Percentiles rank a stretch among this genome's conserved stretches.
phyloP scores from a whole-genome alignment of 345 rosid species.

The Aethionema arabicum region DNA sequence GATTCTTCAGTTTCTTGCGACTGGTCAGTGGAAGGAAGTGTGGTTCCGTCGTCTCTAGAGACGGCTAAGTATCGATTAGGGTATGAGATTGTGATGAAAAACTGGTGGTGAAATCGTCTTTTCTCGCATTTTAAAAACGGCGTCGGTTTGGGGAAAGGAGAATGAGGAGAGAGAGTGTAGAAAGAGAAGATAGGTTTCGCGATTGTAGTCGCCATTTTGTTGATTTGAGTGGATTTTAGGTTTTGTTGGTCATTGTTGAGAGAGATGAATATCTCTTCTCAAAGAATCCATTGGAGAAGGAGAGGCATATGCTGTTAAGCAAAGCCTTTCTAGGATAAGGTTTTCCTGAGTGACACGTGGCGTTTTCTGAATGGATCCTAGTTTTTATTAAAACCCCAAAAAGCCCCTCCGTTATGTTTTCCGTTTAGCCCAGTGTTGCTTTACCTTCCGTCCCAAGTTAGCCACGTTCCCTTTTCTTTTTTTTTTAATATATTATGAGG shows the following conservation, averaged over 20 bases:
- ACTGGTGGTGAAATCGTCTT: conserved; percentile 17
- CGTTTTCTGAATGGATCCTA: conserved; percentile 2
- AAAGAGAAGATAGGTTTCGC: conserved; percentile 59
- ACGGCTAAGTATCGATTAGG: conserved; percentile 54
- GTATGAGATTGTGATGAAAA: conserved; percentile 27
- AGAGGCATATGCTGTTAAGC: not conserved
- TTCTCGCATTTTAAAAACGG: conserved; percentile 29
- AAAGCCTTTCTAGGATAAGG: conserved; percentile 29
- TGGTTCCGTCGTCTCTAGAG: conserved; percentile 67
- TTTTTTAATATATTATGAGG: no score
- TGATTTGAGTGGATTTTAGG: not conserved
- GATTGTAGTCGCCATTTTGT: conserved; percentile 68
- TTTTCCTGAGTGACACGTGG: conserved; percentile 38
- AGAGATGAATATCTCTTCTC: not conserved
- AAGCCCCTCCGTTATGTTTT: not conserved
- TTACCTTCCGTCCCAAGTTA: no score
- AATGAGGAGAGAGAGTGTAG: conserved; percentile 42
- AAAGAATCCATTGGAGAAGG: conserved; percentile 23
- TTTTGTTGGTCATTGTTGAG: conserved; percentile 22
- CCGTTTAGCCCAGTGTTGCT: no score
- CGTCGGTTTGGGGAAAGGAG: conserved; percentile 32
- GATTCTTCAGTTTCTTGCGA: conserved; percentile 22
- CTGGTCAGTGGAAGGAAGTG: conserved; percentile 28
- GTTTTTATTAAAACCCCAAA: conserved; percentile 6
- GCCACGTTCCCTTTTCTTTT: no score